Evolutionary conservation across 176 grass and related monocot species (phyloP), one percentile per base, ranked within the genome.

Genomic region (Aechmea fasciata): DNA sequence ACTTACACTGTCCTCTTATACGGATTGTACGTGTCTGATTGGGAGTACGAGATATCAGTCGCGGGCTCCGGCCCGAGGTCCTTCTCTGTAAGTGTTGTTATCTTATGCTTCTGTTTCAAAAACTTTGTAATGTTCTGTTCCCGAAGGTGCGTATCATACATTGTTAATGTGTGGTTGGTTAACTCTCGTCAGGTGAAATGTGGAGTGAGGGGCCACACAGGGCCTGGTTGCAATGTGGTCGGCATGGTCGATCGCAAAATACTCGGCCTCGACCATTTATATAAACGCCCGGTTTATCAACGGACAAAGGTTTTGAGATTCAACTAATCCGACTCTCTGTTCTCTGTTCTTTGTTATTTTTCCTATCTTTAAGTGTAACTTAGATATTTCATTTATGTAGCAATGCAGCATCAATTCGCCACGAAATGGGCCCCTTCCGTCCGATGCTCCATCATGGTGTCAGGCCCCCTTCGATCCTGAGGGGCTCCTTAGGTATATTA

Each of bases 381-480:
- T 28, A 71, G 13, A 18, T 63, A 18, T 57, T 17, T 25, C 63
- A 52, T 33, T 25, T 63, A 10, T 64, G 7, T 51, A 96, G 91
- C 69, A 88, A 85, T 96, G 91, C 66, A 96, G 91, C 74, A 88
- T 83, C 14, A 68, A 65, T 61, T 84, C 84, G 28, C 91, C 91
- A 47, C 52, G 52, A 57, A 91, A 90, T 18, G 91, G 91, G 3
- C 82, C 77, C 2, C 82, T 96, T 81, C 91, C 82, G 3, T 10
- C 83, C 20, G 69, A 84, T 48, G 87, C 87, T 50, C 80, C 87
- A 8, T 77, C 91, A 50, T 96, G 91, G 91, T 96, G 87, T 69
- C 71, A 96, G 77, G 87, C 91, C 53, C 91, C 87, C 3, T 96
- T 96, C 33, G 91, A 96, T 47, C 91, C 87, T 11, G 85, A 96